Base-by-base conservation (phyloP, 2,329 filamentous ascomycete species). In the Verticillium longisporum region DNA sequence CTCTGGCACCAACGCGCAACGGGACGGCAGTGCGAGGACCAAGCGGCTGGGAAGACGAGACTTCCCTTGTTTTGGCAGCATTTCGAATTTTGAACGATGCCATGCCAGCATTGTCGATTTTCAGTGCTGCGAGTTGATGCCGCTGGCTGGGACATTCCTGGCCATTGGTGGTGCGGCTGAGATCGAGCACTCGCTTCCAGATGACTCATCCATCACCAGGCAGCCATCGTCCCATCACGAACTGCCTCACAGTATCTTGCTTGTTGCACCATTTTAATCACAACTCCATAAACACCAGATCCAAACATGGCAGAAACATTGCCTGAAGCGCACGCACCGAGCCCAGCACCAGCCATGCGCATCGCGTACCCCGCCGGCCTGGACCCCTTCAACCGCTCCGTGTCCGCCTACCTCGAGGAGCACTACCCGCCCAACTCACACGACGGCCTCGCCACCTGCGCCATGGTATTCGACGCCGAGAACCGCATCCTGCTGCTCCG, bases 401-500 rank as follows among this genome's bases (percentile, higher is more conserved):
- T 59, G 6, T 11, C n/a, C 21, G 56, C 61, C n/a, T 68, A 65
- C 62, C 61, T 68, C 55, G 13, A 45, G 7, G 55, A 61, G 50
- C 56, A 67, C 58, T 18, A 57, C 32, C 57, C 57, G 6, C 32
- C 57, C 7, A 21, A 7, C 26, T 18, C 26, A 13, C 56, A 60
- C 50, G 33, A 72, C 59, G 71, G 71, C 41, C 57, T 77, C 15
- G 71, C 71, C 14, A 68, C 69, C 4, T 69, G 69, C 58, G 71
- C 73, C 15, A 65, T 77, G 55, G 70, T 78, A 62, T 75, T 77
- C 61, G 66, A 74, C 67, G 15, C 64, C 50, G 45, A 65, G 6
- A 61, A 68, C 60, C 70, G 72, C 41, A 68, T 81, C 56, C 76
- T 82, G 1, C 75, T 83, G 21, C 65, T 82, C 10, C 79, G 80